These are phyloP conservation scores for Micromonas pusilla DNA, from an alignment of 139 green algal genomes.

Conservation along the genomic window DNA sequence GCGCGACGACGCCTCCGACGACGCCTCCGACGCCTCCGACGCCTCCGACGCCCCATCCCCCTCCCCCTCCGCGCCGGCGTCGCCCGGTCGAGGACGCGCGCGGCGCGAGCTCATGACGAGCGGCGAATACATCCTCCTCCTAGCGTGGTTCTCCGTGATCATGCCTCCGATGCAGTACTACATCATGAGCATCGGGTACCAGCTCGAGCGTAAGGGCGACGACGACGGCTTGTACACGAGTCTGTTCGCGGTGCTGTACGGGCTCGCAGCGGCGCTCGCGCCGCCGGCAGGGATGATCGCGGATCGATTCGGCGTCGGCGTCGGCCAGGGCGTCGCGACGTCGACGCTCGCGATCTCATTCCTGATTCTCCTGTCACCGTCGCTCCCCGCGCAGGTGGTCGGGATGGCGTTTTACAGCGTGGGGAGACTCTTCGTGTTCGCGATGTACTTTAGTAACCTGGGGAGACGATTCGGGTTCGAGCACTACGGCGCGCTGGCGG, in stretches of 20 bases:
- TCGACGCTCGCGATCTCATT: neutral
- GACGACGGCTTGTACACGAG: neutral
- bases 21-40: too few species aligned
- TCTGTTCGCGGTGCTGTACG: neutral
- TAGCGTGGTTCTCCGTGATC: constrained; percentile 11
- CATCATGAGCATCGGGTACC: constrained; percentile 13
- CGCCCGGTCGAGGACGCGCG: too few species aligned
- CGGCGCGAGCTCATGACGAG: too few species aligned
- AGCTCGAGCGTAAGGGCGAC: constrained; percentile 14
- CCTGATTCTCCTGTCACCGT: neutral
- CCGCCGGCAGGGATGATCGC: neutral
- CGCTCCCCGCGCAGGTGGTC: neutral
- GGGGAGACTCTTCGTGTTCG: constrained; percentile 19
- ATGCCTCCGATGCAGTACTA: neutral
- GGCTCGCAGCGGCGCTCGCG: neutral
- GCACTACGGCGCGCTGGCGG: constrained; percentile 9
- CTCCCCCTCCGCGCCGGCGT: too few species aligned
- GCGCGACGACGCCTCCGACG: too few species aligned
- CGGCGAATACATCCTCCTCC: constrained; percentile 3
- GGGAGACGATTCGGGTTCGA: constrained; percentile 1
- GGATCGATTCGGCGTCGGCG: constrained; percentile 1
- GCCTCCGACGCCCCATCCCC: too few species aligned
- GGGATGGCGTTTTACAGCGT: neutral
- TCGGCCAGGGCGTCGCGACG: neutral
- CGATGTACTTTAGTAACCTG: constrained; percentile 17